Evolutionary conservation across 1,139 yeast genomes (phyloP), one percentile per base, ranked within the genome.

Genomic region (Candida sp.): DNA sequence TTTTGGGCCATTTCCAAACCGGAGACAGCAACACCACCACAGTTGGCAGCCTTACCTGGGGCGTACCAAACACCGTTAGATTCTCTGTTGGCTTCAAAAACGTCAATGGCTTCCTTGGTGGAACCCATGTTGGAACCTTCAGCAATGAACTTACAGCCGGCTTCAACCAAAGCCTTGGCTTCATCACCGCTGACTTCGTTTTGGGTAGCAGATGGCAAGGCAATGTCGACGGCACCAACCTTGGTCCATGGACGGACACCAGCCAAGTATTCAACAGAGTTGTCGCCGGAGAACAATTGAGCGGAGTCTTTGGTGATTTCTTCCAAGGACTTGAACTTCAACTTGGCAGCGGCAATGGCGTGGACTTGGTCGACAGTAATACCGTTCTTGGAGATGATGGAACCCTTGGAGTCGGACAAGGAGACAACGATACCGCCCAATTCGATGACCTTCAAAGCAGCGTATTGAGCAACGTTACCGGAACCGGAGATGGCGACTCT

Each of bases 61-160:
- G 97, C 98, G 78, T 93, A 93, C 98, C 98, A 94, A 73, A 92
- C 90, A 51, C 55, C 58, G 60, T 88, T 81, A 63, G 83, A 72
- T 61, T 80, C 64, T 81, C 98, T 89, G 75, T 84, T 85, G 65
- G 88, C 88, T 84, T 94, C 99, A 63, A 93, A 93, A 56, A 90
- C 92, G 60, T 88, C 92, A 64, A 94, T 91, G 63, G 99, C 99
- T 74, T 93, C 98, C 76, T 88, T 88, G 63, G 98, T 93, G 63
- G 97, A 93, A 70, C 99, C 98, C 99, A 94, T 94, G 81, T 94
- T 94, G 69, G 98, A 94, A 71, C 99, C 99, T 83, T 94, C 99
- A 65, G 99, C 98, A 69, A 94, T 85, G 80, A 75, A 93, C 78
- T 88, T 89, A 76, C 89, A 86, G 67, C 98, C 98, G 61, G 94